Base-by-base conservation (phyloP, 176 grass and related monocot species). In the Paspalum notatum region DNA sequence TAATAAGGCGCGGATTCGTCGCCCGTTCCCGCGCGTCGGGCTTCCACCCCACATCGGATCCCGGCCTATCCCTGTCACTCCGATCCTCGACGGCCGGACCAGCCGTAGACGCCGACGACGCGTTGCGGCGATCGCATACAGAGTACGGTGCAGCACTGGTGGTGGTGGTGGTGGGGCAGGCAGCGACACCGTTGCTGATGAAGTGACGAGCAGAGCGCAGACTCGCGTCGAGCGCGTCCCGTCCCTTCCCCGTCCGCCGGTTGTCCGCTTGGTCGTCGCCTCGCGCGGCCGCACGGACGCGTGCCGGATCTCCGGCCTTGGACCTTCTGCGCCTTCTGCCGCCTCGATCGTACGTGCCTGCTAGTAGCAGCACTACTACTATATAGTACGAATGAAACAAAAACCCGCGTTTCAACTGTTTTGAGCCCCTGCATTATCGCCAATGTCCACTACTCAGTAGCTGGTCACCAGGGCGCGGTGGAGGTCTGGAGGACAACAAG, bases 1-100 rank as follows among this genome's bases (percentile, higher is more conserved):
- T 71, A 49, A 49, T 61, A 61, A 62, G 48, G 20, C 42, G 0
- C 41, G 74, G 74, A 62, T 77, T 62, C 74, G 74, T 76, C 42
- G 55, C 20, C 18, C 52, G 71, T 8, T 38, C 18, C 21, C 0
- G 32, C 13, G n/a, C n/a, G n/a, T n/a, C 13, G 18, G 6, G 8
- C 27, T 13, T 18, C 1, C 53, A 4, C 1, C 5, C 41, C 10
- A 42, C 24, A 46, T 84, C 68, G 76, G 49, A 75, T 87, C 62
- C 15, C 7, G n/a, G 53, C 54, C 51, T 60, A 57, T 66, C 58
- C 75, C 15, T 7, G 49, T 80, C 66, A 49, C 68, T 12, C 20
- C 56, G 56, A 60, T 76, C 55, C 26, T 44, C 74, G 72, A 20
- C 52, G n/a, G n/a, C n/a, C n/a, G n/a, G n/a, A n/a, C n/a, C n/a